Percentiles rank a stretch among this genome's conserved stretches.
Evolutionary conservation across 129 eudicot species (phyloP).

Genomic region (Tanacetum coccineum): DNA sequence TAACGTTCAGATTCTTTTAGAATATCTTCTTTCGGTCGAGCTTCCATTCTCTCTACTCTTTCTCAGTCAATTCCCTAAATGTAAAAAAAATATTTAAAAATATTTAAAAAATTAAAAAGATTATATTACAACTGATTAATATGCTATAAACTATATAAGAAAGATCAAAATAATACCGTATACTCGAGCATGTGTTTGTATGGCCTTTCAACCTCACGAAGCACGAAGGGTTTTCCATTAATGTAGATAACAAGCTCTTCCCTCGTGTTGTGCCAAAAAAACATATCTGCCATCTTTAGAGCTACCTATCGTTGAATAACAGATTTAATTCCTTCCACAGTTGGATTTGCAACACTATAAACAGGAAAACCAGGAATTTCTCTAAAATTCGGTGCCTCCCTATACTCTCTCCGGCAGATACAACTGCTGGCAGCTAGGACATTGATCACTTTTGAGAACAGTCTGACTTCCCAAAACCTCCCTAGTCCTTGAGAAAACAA

Average conservation of each 20-base stretch:
- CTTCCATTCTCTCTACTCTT: conserved; percentile 96
- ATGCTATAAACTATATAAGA: conserved; percentile 10
- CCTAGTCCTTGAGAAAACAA: no score
- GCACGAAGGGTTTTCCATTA: conserved; percentile 92
- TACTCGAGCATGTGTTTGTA: conserved; percentile 97
- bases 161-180: conserved; percentile 46
- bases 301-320: conserved; percentile 81
- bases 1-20: conserved; percentile 74
- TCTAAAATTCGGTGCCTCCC: conserved; percentile 94
- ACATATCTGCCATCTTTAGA: conserved; percentile 68
- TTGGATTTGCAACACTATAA: conserved; percentile 97
- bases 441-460: conserved; percentile 92
- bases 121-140: neutral
- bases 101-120: no score
- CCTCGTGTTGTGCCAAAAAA: conserved; percentile 97
- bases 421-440: conserved; percentile 97
- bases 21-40: conserved; percentile 78
- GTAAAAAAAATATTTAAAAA: no score
- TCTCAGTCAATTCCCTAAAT: conserved; percentile 84
- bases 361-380: conserved; percentile 94
- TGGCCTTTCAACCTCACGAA: conserved; percentile 96
- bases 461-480: conserved; percentile 97
- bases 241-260: conserved; percentile 96
- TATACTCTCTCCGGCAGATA: conserved; percentile 93
- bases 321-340: conserved; percentile 82